Base-by-base conservation (phyloP, 2,329 filamentous ascomycete genomes). In the Phialophora macrospora region DNA sequence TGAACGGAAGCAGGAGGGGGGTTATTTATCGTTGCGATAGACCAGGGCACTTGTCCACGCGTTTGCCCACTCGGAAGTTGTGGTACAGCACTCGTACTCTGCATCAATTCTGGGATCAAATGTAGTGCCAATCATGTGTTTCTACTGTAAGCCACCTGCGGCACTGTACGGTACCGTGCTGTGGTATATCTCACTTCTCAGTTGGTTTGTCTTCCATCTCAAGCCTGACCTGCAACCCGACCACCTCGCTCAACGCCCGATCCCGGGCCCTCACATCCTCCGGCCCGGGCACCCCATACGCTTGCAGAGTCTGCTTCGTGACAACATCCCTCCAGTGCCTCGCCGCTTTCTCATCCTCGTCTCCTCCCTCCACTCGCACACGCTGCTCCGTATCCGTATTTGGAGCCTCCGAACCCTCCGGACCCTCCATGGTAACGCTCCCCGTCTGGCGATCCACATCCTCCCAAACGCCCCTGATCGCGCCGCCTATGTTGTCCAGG, bases 401-500 rank as follows among this genome's bases (percentile, higher is more conserved):
- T 12, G 12, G 12, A 4, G 32, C 30, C 3, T 24, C 24, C 24
- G 24, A 3, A 4, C 46, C 30, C 3, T 24, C 24, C 24, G 24
- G 24, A 38, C n/a, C 34, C 0, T 46, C 38, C 14, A n/a, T 52
- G 8, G 11, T 55, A 11, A 28, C 52, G 55, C 44, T 9, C 30
- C 28, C n/a, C 12, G 2, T 3, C 48, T 51, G 9, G 7, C 26
- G 26, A 55, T 55, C 58, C 52, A 24, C 75, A 63, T 82, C 81
- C 58, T 80, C 76, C 85, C 85, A 87, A 64, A 83, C 84, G 24
- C 75, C 80, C 70, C 84, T 80, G 60, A 87, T 81, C 0, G 84
- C 86, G 11, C 79, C 80, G 5, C 83, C 84, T 70, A 87, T 82
- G 70, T 87, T 87, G 54, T 80, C 77, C 69, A 87, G 79, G 64